Percentiles rank a stretch among this genome's conserved stretches.
Evolutionary conservation across 164 flowering plant species (phyloP).

Genomic region (Chloranthus sessilifolius): DNA sequence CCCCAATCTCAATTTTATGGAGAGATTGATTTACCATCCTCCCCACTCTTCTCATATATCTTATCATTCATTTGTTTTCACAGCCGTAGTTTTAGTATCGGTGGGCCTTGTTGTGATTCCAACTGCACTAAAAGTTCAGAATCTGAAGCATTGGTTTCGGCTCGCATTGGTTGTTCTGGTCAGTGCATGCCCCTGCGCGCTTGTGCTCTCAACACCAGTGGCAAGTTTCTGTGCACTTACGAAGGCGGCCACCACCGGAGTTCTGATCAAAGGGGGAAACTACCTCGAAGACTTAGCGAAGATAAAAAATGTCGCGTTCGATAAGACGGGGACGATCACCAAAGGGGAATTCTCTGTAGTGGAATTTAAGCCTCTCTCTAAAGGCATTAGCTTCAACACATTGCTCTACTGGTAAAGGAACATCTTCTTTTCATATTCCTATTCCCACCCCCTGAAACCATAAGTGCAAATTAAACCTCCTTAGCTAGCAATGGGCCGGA

Average conservation of each 20-base stretch:
- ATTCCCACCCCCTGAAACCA: no score
- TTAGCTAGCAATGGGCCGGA: no score
- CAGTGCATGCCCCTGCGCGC: conserved; percentile 94
- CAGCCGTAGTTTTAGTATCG: conserved; percentile 65
- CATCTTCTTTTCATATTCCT: background rate
- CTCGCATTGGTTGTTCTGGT: conserved; percentile 77
- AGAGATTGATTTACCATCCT: no score
- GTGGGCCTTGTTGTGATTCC: conserved; percentile 54
- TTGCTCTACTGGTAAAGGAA: conserved; percentile 65
- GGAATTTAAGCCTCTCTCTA: conserved; percentile 35
- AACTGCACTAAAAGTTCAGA: conserved; percentile 34
- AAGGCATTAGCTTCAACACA: conserved; percentile 34
- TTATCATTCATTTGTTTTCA: conserved; percentile 6
- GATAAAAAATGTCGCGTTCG: conserved; percentile 66
- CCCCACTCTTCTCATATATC: background rate
- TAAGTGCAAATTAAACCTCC: conserved; percentile 1
- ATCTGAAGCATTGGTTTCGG: conserved; percentile 53
- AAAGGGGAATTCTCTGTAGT: conserved; percentile 72
- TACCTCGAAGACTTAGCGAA: conserved; percentile 67
- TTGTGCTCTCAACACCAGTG: conserved; percentile 88
- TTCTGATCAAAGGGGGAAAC: conserved; percentile 84
- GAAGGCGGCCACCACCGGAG: conserved; percentile 69
- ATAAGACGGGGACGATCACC: conserved; percentile 92
- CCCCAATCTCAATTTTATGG: no score
- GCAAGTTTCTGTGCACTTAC: conserved; percentile 84